A percentile compares a stretch with the other conserved stretches of the same genome.
Conservation (phyloP, 257 asterid genomes). For the Euphrasia confusa region DNA sequence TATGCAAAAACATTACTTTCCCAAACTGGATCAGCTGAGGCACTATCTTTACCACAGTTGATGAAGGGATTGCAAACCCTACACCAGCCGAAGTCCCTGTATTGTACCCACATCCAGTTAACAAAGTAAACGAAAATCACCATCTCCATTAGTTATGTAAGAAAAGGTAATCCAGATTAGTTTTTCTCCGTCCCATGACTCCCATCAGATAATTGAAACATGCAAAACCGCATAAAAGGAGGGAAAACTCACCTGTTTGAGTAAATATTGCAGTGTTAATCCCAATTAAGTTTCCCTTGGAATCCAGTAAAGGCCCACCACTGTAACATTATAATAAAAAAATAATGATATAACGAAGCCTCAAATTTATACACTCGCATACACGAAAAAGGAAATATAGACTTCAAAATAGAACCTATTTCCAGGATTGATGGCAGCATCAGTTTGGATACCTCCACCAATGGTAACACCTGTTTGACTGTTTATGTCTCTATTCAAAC, state of each 20-base stretch:
- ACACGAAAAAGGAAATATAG: conserved; percentile 8
- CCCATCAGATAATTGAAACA: conserved; percentile 3
- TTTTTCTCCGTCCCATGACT: not conserved
- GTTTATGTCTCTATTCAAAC: conserved; percentile 85
- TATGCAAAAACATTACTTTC: conserved; percentile 41
- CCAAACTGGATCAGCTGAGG: conserved; percentile 91
- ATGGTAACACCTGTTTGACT: conserved; percentile 96
- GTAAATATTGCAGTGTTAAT: conserved; percentile 96
- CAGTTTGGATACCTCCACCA: conserved; percentile 97
- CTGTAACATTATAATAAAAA: conserved; percentile 37
- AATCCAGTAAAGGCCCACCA: conserved; percentile 94
- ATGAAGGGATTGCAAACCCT: conserved; percentile 92
- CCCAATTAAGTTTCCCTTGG: conserved; percentile 84
- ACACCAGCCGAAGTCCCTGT: conserved; percentile 97
- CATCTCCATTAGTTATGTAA: not conserved
- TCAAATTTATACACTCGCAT: not conserved
- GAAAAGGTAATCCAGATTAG: not conserved
- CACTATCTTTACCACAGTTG: conserved; percentile 78
- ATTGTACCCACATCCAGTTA: not conserved
- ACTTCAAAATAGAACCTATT: conserved; percentile 53
- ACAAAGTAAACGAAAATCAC: not conserved
- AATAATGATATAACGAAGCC: not conserved
- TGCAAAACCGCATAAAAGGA: conserved; percentile 1
- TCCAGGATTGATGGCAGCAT: conserved; percentile 98
- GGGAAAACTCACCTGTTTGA: conserved; percentile 58